phyloP scores from a whole-genome alignment of 2,329 filamentous ascomycete genomes.

The Cytospora chrysosperma region DNA sequence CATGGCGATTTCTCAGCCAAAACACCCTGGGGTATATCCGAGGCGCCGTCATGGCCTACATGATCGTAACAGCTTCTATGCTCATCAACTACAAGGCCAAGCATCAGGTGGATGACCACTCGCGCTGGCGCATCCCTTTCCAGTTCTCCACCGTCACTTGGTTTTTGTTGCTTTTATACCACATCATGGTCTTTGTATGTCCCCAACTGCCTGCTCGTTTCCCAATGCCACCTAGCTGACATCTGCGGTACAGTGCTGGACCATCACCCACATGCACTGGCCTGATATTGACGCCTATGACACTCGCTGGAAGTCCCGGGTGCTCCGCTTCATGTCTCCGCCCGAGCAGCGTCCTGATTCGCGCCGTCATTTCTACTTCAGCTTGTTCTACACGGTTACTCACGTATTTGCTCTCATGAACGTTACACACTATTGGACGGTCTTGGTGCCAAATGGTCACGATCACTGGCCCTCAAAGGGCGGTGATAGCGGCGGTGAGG shows the following conservation, averaged over 20 bases:
- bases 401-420: slow-evolving; percentile 51
- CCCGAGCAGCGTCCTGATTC: slow-evolving; percentile 42
- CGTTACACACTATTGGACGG: slow-evolving; percentile 48
- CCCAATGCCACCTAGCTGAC: neutral
- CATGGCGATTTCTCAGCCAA: slow-evolving; percentile 48
- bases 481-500: slow-evolving; percentile 14
- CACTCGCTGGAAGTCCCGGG: slow-evolving; percentile 36
- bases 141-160: slow-evolving; percentile 50
- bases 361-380: slow-evolving; percentile 48
- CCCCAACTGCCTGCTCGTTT: neutral
- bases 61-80: slow-evolving; percentile 42
- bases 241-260: slow-evolving; percentile 43
- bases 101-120: slow-evolving; percentile 37
- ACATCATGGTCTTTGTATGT: slow-evolving; percentile 48
- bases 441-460: slow-evolving; percentile 39
- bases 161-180: slow-evolving; percentile 44
- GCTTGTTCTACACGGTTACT: slow-evolving; percentile 48
- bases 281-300: slow-evolving; percentile 41
- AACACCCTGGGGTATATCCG: slow-evolving; percentile 46
- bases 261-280: slow-evolving; percentile 51
- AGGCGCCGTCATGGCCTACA: slow-evolving; percentile 42
- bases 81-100: slow-evolving; percentile 47
- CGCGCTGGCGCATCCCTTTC: slow-evolving; percentile 45
- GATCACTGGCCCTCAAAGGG: slow-evolving; percentile 32
- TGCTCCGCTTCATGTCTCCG: slow-evolving; percentile 45